phyloP scores from a whole-genome alignment of 768 basidiomycete species.

The Mycena polygramma region DNA sequence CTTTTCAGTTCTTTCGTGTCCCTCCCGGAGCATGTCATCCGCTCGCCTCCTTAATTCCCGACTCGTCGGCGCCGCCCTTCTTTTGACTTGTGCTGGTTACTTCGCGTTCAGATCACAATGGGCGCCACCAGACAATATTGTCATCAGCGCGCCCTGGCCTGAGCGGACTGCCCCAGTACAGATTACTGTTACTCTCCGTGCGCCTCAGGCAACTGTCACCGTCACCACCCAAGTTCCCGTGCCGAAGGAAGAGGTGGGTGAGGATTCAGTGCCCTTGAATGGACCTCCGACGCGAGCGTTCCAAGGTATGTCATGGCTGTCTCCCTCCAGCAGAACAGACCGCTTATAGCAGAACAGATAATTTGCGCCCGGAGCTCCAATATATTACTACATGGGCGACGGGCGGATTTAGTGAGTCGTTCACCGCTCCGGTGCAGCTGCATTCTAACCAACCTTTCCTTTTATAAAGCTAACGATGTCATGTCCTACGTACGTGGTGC shows the following conservation, averaged over 20 bases:
- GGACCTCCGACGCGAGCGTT: constrained; percentile 57
- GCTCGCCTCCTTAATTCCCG: not conserved
- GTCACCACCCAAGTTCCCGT: not conserved
- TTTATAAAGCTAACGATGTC: constrained; percentile 58
- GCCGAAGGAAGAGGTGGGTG: not conserved
- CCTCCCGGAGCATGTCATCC: not conserved
- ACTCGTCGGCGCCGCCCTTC: not conserved
- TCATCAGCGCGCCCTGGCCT: not conserved
- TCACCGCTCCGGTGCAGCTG: not conserved
- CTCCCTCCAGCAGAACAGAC: not conserved
- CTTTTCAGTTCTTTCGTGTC: no score
- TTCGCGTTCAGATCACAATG: not conserved
- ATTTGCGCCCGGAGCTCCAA: constrained; percentile 57
- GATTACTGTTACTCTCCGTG: not conserved
- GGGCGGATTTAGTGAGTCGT: constrained; percentile 56
- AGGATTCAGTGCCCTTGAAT: constrained; percentile 2
- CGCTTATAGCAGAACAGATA: constrained; percentile 48
- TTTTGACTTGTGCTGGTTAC: constrained; percentile 9
- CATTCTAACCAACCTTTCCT: constrained; percentile 1
- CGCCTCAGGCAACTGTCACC: constrained; percentile 9
- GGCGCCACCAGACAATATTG: not conserved
- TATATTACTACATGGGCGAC: constrained; percentile 63
- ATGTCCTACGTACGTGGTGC: constrained; percentile 52
- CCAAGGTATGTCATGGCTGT: constrained; percentile 42
- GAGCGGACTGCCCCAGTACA: not conserved